These are phyloP conservation scores for Moniliophthora roreri DNA, from an alignment of 1,284 basidiomycete genomes.

Conservation along the genomic window DNA sequence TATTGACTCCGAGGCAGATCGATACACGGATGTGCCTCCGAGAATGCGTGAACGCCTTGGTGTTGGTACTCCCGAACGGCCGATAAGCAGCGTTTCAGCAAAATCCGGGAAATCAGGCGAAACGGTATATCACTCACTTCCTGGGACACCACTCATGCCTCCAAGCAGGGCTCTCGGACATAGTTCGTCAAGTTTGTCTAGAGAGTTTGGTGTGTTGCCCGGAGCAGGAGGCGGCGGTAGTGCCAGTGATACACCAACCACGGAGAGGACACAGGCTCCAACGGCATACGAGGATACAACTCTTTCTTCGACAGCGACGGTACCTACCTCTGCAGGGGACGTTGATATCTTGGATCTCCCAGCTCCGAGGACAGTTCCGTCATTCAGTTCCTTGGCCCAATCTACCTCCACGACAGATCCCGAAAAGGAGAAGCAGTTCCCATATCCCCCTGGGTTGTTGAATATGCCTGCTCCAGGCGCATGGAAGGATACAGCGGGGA, in stretches of 20 bases:
- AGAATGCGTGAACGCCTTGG: slow-evolving; percentile 25
- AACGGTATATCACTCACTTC: slow-evolving; percentile 53
- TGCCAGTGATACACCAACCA: slow-evolving; percentile 17
- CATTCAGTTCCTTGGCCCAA: slow-evolving; percentile 42
- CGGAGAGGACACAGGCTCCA: slow-evolving; percentile 15
- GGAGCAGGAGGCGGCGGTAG: slow-evolving; percentile 6
- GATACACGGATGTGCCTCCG: neutral
- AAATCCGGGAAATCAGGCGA: slow-evolving; percentile 51
- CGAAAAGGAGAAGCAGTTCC: slow-evolving; percentile 22
- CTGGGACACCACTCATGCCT: slow-evolving; percentile 44
- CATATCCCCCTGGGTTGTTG: slow-evolving; percentile 51
- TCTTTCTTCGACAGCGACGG: slow-evolving; percentile 14
- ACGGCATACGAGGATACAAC: slow-evolving; percentile 32
- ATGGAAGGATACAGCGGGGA: slow-evolving; percentile 34
- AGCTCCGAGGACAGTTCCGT: slow-evolving; percentile 49
- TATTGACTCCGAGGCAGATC: neutral
- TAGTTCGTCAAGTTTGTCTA: slow-evolving; percentile 18
- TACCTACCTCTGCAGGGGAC: slow-evolving; percentile 19
- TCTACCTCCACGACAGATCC: slow-evolving; percentile 19
- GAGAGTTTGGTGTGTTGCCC: slow-evolving; percentile 15
- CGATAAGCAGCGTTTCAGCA: slow-evolving; percentile 53
- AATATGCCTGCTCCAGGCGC: slow-evolving; percentile 6
- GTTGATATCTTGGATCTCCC: slow-evolving; percentile 63
- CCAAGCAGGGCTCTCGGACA: slow-evolving; percentile 45
- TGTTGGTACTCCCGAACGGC: slow-evolving; percentile 42